Conservation (phyloP, 108 stramenopile species). For the Skeletonema grethae region DNA sequence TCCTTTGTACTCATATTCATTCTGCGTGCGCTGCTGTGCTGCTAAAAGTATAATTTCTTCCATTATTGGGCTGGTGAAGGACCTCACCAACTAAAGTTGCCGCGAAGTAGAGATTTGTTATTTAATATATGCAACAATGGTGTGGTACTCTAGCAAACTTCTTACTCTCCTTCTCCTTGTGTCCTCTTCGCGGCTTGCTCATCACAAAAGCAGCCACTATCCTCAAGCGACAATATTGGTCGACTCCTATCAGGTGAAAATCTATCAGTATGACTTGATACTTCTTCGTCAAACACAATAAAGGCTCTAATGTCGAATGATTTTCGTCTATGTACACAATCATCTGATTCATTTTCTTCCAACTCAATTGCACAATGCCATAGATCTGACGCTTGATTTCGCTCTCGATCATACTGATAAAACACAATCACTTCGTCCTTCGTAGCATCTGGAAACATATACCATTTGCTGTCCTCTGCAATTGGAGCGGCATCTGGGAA, state of each 20-base stretch:
- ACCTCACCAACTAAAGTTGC: too few species aligned
- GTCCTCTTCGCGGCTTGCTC: conserved; percentile 47
- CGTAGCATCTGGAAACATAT: conserved; percentile 49
- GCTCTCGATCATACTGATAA: conserved; percentile 59
- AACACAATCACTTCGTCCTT: conserved; percentile 54
- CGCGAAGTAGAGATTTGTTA: too few species aligned
- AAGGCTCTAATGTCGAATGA: conserved; percentile 65
- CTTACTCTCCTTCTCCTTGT: background rate
- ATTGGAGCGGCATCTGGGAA: conserved; percentile 50
- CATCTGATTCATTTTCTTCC: background rate
- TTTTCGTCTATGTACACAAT: conserved; percentile 26
- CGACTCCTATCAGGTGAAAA: conserved; percentile 19
- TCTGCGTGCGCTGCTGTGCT: too few species aligned
- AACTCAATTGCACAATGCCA: conserved; percentile 55
- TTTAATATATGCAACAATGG: too few species aligned
- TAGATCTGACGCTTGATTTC: conserved; percentile 45
- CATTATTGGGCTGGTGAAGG: too few species aligned
- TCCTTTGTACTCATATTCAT: too few species aligned
- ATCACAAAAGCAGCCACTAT: conserved; percentile 64
- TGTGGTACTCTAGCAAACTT: too few species aligned
- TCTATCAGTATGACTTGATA: conserved; percentile 47
- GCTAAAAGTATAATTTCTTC: too few species aligned
- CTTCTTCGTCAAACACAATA: conserved; percentile 53
- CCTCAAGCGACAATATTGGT: conserved; percentile 50
- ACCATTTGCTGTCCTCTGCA: conserved; percentile 50